Percentiles rank a stretch among this genome's conserved stretches.
phyloP scores from a whole-genome alignment of 495 filamentous ascomycete species.

The Penicillium coprophilum region DNA sequence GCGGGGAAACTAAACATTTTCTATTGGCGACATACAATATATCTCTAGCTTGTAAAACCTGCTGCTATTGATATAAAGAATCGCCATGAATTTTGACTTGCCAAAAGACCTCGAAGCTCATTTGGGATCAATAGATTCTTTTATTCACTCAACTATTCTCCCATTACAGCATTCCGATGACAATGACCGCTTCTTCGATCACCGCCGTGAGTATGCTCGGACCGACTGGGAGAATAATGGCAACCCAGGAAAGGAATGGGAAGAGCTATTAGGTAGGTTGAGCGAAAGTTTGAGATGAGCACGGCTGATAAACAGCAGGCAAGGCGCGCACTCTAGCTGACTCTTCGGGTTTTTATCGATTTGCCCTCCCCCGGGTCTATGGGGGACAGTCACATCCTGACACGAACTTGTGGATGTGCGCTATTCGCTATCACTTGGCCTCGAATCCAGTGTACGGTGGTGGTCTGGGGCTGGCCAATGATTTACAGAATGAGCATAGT shows the following conservation, averaged over 20 bases:
- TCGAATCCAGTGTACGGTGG: conserved; percentile 43
- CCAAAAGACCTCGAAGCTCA: conserved; percentile 48
- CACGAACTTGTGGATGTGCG: conserved; percentile 59
- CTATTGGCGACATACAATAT: neutral
- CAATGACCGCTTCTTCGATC: conserved; percentile 62
- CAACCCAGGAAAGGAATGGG: conserved; percentile 56
- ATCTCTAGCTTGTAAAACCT: neutral
- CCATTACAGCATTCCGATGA: conserved; percentile 52
- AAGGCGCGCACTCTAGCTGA: conserved; percentile 49
- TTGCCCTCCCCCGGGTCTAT: conserved; percentile 53
- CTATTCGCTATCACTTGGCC: conserved; percentile 57
- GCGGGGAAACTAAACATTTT: conserved; percentile 15
- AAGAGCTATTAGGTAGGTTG: conserved; percentile 39
- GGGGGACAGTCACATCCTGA: conserved; percentile 49
- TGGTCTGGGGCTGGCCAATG: conserved; percentile 58
- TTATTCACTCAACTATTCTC: conserved; percentile 52
- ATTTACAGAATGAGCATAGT: conserved; percentile 60
- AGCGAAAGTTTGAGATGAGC: neutral
- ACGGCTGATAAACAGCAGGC: conserved; percentile 13
- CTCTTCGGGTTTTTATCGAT: conserved; percentile 56
- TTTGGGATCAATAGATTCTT: conserved; percentile 48
- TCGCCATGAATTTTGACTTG: conserved; percentile 58
- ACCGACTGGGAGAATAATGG: conserved; percentile 56
- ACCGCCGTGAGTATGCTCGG: conserved; percentile 56
- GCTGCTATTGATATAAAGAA: neutral